Evolutionary conservation across 1,284 basidiomycete genomes (phyloP), one percentile per base, ranked within the genome.

Genomic region (Mixia osmundae): DNA sequence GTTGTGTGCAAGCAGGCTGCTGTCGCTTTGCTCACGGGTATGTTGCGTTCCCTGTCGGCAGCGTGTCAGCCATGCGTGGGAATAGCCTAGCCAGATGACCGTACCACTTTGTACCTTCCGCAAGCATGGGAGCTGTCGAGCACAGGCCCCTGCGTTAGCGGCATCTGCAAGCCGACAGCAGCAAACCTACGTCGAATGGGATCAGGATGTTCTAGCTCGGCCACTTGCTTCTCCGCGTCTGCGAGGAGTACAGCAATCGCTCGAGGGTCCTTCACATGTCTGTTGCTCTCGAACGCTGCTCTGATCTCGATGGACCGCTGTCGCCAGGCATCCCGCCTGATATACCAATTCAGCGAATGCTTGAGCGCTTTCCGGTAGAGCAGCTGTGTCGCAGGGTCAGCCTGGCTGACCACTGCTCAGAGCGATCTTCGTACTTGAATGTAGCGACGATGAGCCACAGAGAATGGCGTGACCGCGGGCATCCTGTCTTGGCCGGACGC

Each of bases 231-330:
- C 42, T 53, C 49, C 3, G 47, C 49, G 30, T 53, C 42, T 33
- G 43, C 39, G 14, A 54, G 37, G 18, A 53, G 27, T 11, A 44
- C 44, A 14, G 50, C 48, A 27, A 53, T 49, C 2, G 49, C 50
- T 27, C 52, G 37, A 32, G 52, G 52, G 41, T 54, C 52, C 34
- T 41, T 42, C n/a, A 53, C 48, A 35, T 52, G 37, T 25, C 51
- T 39, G 44, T 54, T 51, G 25, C 46, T 40, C 40, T 54, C 52
- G 33, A 54, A 54, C 39, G 45, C 38, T 25, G 48, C 51, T 20
- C 52, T 35, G 30, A 54, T 48, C 37, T 54, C 51, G 43, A 54
- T 52, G 30, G 52, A 43, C 50, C 44, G 44, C 46, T 40, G 43
- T 25, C 49, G 43, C 47, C 48, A 52, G 18, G 49, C 37, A 30